Base-by-base conservation (phyloP, 208 protist genomes). In the Strigomonas culicis region DNA sequence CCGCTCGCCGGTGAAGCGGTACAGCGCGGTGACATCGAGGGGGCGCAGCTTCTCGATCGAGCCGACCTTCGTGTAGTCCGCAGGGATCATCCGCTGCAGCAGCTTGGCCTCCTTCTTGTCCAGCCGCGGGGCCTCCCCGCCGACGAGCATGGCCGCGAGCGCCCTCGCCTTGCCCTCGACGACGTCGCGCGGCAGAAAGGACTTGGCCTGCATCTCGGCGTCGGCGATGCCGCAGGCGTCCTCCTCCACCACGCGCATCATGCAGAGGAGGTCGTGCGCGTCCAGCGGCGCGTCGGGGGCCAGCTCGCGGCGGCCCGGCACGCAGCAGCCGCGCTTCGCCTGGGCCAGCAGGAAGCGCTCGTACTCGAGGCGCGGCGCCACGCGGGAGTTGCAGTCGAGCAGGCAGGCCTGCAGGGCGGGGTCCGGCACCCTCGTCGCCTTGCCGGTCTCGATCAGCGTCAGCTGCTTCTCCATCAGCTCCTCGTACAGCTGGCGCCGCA, bases 221-320 rank as follows among this genome's bases (percentile, higher is more conserved):
- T 96, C 87, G 32, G 53, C 59, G 41, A 90, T 59, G 21, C 71
- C 79, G 58, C 70, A 66, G 11, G 57, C 36, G 66, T 93, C 82
- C 62, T 93, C 90, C 59, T 94, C 90, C 15, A 88, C 87, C 1
- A 91, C 53, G 21, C 90, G 83, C 90, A 96, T 96, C 87, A 96
- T 93, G 71, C 84, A 94, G n/a, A 90, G 62, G 53, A 79, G 79
- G 65, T 96, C 90, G 58, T 88, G 82, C 11, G 80, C 49, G 49
- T 93, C 84, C 22, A 96, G 75, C 44, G 81, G 68, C 17, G 80
- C 66, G n/a, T 74, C 69, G 17, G 90, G 82, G 51, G 75, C 72
- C 32, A 95, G 76, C 59, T 95, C 89, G 22, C 89, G 86, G 30
- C 86, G 75, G 34, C 69, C 59, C n/a, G 89, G 71, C 24, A 85